Evolutionary conservation across 140 eudicot genomes (phyloP).

Genomic region (Erigeron philadelphicus): DNA sequence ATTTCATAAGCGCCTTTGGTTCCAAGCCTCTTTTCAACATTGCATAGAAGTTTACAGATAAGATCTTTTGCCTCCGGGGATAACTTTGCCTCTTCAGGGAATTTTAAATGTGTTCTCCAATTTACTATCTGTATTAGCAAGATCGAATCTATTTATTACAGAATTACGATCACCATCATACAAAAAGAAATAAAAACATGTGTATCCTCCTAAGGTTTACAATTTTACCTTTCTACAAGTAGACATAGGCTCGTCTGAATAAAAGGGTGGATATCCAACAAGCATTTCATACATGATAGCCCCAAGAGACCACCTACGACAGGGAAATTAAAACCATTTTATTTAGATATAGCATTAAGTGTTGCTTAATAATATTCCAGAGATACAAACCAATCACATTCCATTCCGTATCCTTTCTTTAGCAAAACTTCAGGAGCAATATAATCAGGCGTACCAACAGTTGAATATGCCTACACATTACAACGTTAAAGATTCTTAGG

Average conservation of each 20-base stretch:
- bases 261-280: slow-evolving; percentile 95
- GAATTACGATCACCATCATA: not conserved
- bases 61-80: slow-evolving; percentile 96
- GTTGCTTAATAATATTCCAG: not conserved
- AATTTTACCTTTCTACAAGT: slow-evolving; percentile 85
- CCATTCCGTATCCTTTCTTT: slow-evolving; percentile 98
- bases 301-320: slow-evolving; percentile 94
- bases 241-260: slow-evolving; percentile 98
- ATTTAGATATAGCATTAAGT: not conserved
- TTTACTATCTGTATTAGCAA: slow-evolving; percentile 66
- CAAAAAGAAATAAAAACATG: not conserved
- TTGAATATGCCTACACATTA: slow-evolving; percentile 80
- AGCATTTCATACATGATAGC: slow-evolving; percentile 99
- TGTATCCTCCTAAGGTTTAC: slow-evolving; percentile 17
- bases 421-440: slow-evolving; percentile 96
- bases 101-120: slow-evolving; percentile 93
- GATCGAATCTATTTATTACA: slow-evolving; percentile 6
- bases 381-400: slow-evolving; percentile 88
- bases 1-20: slow-evolving; percentile 94
- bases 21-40: slow-evolving; percentile 91
- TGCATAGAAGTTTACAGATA: slow-evolving; percentile 84
- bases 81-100: slow-evolving; percentile 90
- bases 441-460: slow-evolving; percentile 99
- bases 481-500: slow-evolving; percentile 4
- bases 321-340: slow-evolving; percentile 12